Base-by-base conservation (phyloP, 768 basidiomycete genomes). In the Pisolithus orientalis region DNA sequence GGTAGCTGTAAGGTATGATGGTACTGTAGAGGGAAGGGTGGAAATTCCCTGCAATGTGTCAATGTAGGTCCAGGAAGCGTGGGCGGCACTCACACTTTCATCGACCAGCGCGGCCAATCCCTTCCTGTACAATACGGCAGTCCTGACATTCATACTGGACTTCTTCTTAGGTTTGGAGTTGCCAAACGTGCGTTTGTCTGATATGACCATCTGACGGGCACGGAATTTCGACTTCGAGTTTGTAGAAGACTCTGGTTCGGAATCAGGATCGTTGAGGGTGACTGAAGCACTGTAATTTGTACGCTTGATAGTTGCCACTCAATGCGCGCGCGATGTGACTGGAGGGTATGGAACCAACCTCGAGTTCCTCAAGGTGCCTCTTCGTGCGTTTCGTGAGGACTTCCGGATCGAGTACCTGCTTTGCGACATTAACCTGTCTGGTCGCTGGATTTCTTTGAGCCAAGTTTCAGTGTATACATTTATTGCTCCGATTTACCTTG, bases 81-180 rank as follows among this genome's bases (percentile, higher is more conserved):
- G 31, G 17, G 34, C 37, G 21, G n/a, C 34, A 75, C 87, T 56
- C 59, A 91, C 91, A 51, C 87, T 85, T 72, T 92, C 90, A 17
- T 90, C 87, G 25, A 94, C 70, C 49, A 91, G 74, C 6, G 81
- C 75, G 4, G 79, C 71, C 13, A 94, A 74, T 57, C 80, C 89
- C 69, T 93, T 94, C 58, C 85, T 83, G 68, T 93, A 94, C 43
- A 94, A 68, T 34, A 93, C 72, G 17, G 90, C 87, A 28, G 83
- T 82, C 53, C 91, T 78, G 52, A 93, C 82, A 58, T 80, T 85
- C 82, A 87, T 88, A 4, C 80, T 85, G 11, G 87, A 85, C 65
- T 90, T 91, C 72, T 85, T 90, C 75, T 82, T 85, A 48, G 75
- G 34, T 50, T 56, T 37, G 52, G 51, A 3, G 57, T 44, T 43